Evolutionary conservation across 2,329 filamentous ascomycete species (phyloP).

Genomic region (Hymenoscyphus fructigenus): DNA sequence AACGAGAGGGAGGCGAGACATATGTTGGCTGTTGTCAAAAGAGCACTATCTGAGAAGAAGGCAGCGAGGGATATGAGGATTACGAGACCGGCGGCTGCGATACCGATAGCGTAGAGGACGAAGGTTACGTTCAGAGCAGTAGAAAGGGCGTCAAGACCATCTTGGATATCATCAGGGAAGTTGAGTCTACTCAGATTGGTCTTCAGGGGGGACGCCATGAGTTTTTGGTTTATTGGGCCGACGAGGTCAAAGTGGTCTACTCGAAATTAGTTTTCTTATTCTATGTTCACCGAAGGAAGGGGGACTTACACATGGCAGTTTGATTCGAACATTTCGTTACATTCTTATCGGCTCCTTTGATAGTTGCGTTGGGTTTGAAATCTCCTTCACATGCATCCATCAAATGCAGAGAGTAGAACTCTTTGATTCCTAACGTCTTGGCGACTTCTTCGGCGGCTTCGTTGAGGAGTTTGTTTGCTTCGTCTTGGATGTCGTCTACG

Average conservation of each 20-base stretch:
- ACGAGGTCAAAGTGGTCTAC: conserved; percentile 53
- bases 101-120: conserved; percentile 58
- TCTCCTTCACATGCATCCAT: conserved; percentile 57
- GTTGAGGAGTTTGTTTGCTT: conserved; percentile 38
- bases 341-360: conserved; percentile 44
- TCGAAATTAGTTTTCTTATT: neutral
- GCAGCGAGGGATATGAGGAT: conserved; percentile 47
- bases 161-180: conserved; percentile 56
- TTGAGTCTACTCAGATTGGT: conserved; percentile 52
- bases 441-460: conserved; percentile 42
- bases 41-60: conserved; percentile 44
- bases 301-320: conserved; percentile 47
- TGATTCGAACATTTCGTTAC: conserved; percentile 54
- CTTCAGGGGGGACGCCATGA: conserved; percentile 41
- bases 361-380: conserved; percentile 37
- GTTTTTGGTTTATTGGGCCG: conserved; percentile 47
- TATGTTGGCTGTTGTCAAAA: conserved; percentile 51
- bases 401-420: conserved; percentile 62
- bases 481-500: neutral
- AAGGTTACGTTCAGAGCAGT: conserved; percentile 52
- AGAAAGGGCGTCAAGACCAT: conserved; percentile 51
- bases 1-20: conserved; percentile 47
- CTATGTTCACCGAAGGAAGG: too few species aligned
- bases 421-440: conserved; percentile 51
- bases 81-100: conserved; percentile 50